Conservation (phyloP, 2,329 filamentous ascomycete genomes). For the Sporothrix pallida region DNA sequence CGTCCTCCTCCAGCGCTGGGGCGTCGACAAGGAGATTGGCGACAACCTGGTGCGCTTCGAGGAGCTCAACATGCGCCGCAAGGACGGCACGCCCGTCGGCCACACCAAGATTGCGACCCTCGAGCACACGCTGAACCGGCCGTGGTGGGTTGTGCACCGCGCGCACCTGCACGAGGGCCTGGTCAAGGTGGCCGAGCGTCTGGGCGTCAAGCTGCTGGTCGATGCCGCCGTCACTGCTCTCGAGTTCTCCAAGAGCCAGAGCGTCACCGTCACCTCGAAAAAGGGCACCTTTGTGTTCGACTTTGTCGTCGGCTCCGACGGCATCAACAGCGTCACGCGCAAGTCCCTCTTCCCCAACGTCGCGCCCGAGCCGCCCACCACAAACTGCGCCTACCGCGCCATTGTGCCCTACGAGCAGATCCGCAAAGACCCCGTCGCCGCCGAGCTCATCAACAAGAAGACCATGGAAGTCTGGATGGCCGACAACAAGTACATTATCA, state of each 20-base stretch:
- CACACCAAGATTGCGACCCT: conserved; percentile 46
- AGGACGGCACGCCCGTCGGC: conserved; percentile 49
- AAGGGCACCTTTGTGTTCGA: conserved; percentile 44
- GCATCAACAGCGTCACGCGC: conserved; percentile 49
- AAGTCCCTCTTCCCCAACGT: conserved; percentile 50
- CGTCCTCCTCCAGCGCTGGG: conserved; percentile 49
- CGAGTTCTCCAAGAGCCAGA: conserved; percentile 39
- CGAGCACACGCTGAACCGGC: conserved; percentile 44
- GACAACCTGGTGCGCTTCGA: conserved; percentile 49
- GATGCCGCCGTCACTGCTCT: conserved; percentile 38
- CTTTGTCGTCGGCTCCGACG: conserved; percentile 38
- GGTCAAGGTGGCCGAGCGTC: conserved; percentile 47
- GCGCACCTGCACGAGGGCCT: conserved; percentile 55
- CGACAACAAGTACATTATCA: conserved; percentile 50
- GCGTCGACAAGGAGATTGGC: conserved; percentile 49
- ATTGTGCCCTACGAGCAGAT: conserved; percentile 52
- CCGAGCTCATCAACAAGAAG: conserved; percentile 46
- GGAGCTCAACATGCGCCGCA: conserved; percentile 49
- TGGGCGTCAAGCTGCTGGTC: conserved; percentile 49
- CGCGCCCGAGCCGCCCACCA: conserved; percentile 48
- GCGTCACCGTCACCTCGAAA: conserved; percentile 44
- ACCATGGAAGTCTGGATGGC: conserved; percentile 41
- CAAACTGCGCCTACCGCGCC: conserved; percentile 54
- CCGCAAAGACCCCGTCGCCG: conserved; percentile 49
- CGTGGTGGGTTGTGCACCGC: conserved; percentile 56